Conservation (phyloP, 176 grass and related monocot species). For the Eleusine coracana region DNA sequence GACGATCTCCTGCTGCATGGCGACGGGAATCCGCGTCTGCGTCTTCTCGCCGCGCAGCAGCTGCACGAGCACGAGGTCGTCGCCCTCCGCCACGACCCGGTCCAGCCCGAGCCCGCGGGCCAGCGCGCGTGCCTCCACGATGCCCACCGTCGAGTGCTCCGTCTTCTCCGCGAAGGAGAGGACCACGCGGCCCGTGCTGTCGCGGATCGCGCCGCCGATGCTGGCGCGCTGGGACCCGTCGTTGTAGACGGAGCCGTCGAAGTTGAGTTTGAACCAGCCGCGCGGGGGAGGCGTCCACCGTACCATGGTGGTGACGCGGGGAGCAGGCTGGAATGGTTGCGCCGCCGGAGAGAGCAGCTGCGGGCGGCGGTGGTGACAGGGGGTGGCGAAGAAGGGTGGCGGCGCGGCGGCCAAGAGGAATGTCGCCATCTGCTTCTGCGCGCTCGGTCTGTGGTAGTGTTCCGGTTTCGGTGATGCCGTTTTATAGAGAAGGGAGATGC, state of each 20-base stretch:
- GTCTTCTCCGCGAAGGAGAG: background rate
- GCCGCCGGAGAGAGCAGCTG: background rate
- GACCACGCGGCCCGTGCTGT: background rate
- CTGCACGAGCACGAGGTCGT: slow-evolving; percentile 14
- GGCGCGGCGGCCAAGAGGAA: background rate
- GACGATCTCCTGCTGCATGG: background rate
- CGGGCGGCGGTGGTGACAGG: background rate
- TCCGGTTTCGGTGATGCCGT: no score
- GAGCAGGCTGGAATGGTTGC: background rate
- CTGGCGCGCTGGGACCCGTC: background rate
- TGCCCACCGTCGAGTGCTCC: background rate
- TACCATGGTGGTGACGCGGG: background rate
- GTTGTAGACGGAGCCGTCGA: background rate
- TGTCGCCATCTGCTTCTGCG: background rate
- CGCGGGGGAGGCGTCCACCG: background rate
- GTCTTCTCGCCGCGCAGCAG: slow-evolving; percentile 14
- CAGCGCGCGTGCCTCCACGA: background rate
- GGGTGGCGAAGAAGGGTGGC: background rate
- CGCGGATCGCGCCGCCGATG: background rate
- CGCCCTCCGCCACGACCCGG: background rate
- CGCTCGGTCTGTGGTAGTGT: no score
- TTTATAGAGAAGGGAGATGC: no score
- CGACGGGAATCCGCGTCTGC: background rate
- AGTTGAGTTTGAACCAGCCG: background rate
- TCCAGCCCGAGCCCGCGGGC: background rate